Evolutionary conservation across 768 basidiomycete genomes (phyloP), one percentile per base, ranked within the genome.

Genomic region (Amanita pallidorosea): DNA sequence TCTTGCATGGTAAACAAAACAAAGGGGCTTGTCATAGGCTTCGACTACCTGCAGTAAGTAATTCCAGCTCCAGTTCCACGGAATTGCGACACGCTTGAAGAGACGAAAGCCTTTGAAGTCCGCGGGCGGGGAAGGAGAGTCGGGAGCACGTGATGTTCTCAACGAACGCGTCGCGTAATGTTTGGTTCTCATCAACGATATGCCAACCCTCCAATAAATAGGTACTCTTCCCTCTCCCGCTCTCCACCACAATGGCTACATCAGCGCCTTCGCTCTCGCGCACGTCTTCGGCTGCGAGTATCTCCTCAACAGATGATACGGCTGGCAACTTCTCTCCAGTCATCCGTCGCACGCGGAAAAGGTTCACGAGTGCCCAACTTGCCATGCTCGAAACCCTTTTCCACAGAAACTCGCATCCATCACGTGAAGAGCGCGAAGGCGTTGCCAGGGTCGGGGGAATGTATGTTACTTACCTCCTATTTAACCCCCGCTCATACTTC

Each of bases 311-410:
- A 44, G 70, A 71, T 54, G 74, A 76, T 56, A 62, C 66, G 43
- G 65, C 61, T 49, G 58, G 57, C 43, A 60, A 65, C 45, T 63
- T 29, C 9, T 29, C 29, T 29, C 29, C 61, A 49, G 58, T 65
- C 48, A 66, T 68, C 5, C 72, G 80, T 29, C 75, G 85, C 47
- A 85, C 84, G 2, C 77, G 85, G 35, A 85, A 83, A 62, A 73
- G 85, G 2, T 86, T 87, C 64, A 79, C 74, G 43, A 80, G 75
- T 55, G 68, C 67, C 13, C 85, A 87, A 66, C 76, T 87, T 58
- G 76, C 76, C 55, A 74, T 84, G 70, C 77, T 87, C 51, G 85
- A 87, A 63, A 75, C 81, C 54, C 75, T 87, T 40, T 87, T 81
- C 60, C 83, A 83, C 65, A 72, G 76, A 54, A 78, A 76, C 51